Percentiles rank a stretch among this genome's conserved stretches.
Conservation (phyloP, 768 basidiomycete species). For the Podaxis pistillaris region DNA sequence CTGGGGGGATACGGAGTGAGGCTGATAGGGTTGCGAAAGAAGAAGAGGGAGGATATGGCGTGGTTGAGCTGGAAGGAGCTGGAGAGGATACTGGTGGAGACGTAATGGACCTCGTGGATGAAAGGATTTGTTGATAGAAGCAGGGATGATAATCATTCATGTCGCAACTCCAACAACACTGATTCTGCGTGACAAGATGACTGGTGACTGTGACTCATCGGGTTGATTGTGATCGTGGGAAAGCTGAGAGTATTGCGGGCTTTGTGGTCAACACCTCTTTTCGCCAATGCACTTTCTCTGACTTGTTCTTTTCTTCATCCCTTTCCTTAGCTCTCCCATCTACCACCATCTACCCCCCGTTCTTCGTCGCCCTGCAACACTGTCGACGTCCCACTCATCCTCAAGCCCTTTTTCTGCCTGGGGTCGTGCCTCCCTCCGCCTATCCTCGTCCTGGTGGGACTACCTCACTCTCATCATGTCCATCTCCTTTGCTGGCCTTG, state of each 20-base stretch:
- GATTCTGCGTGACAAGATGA: background rate
- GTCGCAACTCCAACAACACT: no score
- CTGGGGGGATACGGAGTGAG: slow-evolving; percentile 2
- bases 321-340: slow-evolving; percentile 18
- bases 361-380: slow-evolving; percentile 32
- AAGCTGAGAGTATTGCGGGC: background rate
- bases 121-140: slow-evolving; percentile 2
- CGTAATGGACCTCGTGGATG: background rate
- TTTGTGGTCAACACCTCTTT: background rate
- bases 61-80: slow-evolving; percentile 15
- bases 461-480: slow-evolving; percentile 58
- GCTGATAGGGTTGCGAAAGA: background rate
- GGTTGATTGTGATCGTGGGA: slow-evolving; percentile 14
- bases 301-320: slow-evolving; percentile 10
- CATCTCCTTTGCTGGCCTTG: slow-evolving; percentile 61
- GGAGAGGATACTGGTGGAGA: slow-evolving; percentile 9
- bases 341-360: background rate
- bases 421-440: slow-evolving; percentile 32
- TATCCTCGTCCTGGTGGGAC: slow-evolving; percentile 40
- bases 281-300: background rate
- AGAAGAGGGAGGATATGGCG: background rate
- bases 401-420: slow-evolving; percentile 29
- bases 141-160: background rate
- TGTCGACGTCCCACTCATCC: slow-evolving; percentile 29
- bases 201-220: slow-evolving; percentile 5